Evolutionary conservation across 176 grass and related monocot genomes (phyloP), one percentile per base, ranked within the genome.

Genomic region (Aegilops bicornis): DNA sequence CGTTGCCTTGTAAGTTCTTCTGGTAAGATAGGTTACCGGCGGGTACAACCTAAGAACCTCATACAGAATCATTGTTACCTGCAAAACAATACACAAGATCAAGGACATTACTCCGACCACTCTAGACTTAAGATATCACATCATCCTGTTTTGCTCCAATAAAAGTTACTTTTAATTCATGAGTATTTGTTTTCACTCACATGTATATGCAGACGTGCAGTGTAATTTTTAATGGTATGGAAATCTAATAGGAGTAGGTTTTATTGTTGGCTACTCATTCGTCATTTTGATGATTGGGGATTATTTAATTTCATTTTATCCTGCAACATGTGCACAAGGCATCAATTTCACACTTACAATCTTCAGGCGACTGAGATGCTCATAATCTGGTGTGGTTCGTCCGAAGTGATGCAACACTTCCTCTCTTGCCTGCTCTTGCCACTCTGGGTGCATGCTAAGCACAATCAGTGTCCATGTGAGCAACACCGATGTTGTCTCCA

Each of bases 381-480:
- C 92, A 79, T 83, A 89, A 61, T 93, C 89, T 27, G 92, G 87
- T 75, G 42, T 85, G 14, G 45, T 25, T 52, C 64, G 73, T 20
- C 92, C 92, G 84, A 95, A 97, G 60, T 83, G 83, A 73, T 84
- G 80, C n/a, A 95, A 29, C 23, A 97, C 95, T 82, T 97, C 95
- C 83, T 97, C 88, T 75, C 95, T 90, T 36, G 92, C 91, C 10
- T 39, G 45, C 10, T 86, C 91, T 77, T 97, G 92, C 95, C 95
- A 97, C 22, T 86, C 87, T 3, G 89, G 93, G 88, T 97, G 84
- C 92, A 95, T 97, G 79, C 92, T 93, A 48, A 97, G 50, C 15
- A 79, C 59, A 33, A 95, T 37, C 56, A 95, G 80, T 10, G 95
- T 93, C 95, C 95, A 98, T 36, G 93, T 98, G 29, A 98, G 92